Evolutionary conservation across 1,284 basidiomycete genomes (phyloP), one percentile per base, ranked within the genome.

Genomic region (Neonothopanus nambi): DNA sequence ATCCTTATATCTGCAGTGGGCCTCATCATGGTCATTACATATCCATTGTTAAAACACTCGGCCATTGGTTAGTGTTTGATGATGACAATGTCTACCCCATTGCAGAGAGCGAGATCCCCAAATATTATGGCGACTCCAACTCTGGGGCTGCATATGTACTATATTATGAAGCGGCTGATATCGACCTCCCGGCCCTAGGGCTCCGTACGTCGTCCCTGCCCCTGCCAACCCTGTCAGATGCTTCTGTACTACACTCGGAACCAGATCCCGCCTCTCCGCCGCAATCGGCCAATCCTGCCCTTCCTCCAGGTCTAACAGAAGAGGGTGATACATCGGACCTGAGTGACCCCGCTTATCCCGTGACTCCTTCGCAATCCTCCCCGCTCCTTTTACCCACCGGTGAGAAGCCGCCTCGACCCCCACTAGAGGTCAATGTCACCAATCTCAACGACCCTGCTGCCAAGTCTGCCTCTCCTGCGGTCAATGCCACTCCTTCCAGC

Each of bases 11-110:
- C 45, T 55, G 46, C 61, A 96, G 93, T 62, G 95, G 95, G 1
- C 93, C 94, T 17, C 89, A 97, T 65, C 96, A 98, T 65, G 96
- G 96, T 0, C 96, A 99, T 75, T 99, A 99, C 69, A 87, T 99
- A 58, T 92, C 95, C 57, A 89, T 98, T 61, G 87, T 98, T 68
- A 93, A 92, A 67, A 91, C 93, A 1, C 78, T 80, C 57, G 89
- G 87, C 30, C 8, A 3, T 13, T 99, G 96, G 96, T 80, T 94
- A 52, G 79, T 97, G 48, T 99, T 98, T 65, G 97, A 99, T 72
- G 97, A 99, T 69, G 93, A 97, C 63, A 89, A 84, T 51, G 93
- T 98, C 49, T 89, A 89, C 42, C 77, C 87, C 6, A 90, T 99
- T 65, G 85, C 90, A 59, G 95, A 98, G 69, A 75, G 75, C 44